Evolutionary conservation across 192 early-diverging fungal genomes (phyloP), one percentile per base, ranked within the genome.

Genomic region (Umbelopsis sp.): DNA sequence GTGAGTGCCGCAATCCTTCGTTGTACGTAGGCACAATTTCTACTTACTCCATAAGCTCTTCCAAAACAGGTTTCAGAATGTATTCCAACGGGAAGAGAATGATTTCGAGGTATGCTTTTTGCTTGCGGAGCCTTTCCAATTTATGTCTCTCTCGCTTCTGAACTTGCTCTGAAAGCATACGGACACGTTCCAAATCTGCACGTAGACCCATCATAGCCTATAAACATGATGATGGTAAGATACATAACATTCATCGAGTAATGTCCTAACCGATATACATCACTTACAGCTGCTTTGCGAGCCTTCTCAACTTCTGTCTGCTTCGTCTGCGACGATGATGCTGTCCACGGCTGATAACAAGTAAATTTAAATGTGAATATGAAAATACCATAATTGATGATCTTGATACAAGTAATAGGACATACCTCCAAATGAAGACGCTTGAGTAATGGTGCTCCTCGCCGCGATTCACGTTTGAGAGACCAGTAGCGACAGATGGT

Each of bases 391-490:
- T n/a, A 56, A 44, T 66, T 32, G 14, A 16, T n/a, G 38, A 43
- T 3, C 29, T 44, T 1, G 45, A 4, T 31, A 44, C 45, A 75
- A 54, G 38, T 6, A 11, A 38, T 22, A 52, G 11, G n/a, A 22
- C 67, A 29, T 79, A 92, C 91, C 82, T 98, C 97, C 74, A 99
- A 80, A 75, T 98, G 96, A 31, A 99, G 83, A 53, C 98, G 87
- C 77, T 98, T 98, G 41, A 99, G 81, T 6, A 99, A 83, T 1
- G 98, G 95, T 2, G 96, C 96, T 0, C 98, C 98, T 26, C 95
- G 87, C 22, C 97, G 78, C n/a, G 88, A 78, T 74, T 91, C 89
- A 32, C 96, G 88, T 77, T 99, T 99, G 11, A 98, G 83, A 2
- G 96, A 89, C 98, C 98, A 99, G 81, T 97, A 99, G 75, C 90